These are phyloP conservation scores for Leucoagaricus sp. DNA, from an alignment of 1,284 basidiomycete genomes.

Conservation along the genomic window DNA sequence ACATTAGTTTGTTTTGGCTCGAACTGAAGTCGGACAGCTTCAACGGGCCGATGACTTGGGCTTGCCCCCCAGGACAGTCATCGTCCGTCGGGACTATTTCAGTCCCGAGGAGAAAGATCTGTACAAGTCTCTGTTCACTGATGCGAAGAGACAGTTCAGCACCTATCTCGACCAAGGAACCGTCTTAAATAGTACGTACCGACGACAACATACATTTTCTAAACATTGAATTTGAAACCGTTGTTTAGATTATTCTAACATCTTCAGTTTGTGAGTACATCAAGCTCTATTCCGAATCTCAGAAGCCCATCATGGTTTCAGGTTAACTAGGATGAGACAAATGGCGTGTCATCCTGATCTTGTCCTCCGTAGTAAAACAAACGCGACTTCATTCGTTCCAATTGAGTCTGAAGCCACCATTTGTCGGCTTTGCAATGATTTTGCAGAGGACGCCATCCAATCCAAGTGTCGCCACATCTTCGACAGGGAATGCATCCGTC, in stretches of 20 bases:
- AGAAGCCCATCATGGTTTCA: conserved; percentile 24
- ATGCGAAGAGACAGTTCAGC: conserved; percentile 89
- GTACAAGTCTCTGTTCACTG: conserved; percentile 90
- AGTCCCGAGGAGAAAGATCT: conserved; percentile 97
- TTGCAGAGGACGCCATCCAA: conserved; percentile 96
- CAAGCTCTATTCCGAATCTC: not conserved
- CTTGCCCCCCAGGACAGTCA: conserved; percentile 91
- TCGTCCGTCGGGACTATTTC: conserved; percentile 91
- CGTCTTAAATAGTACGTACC: conserved; percentile 80
- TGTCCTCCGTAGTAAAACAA: conserved; percentile 87
- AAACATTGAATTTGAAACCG: conserved; percentile 11
- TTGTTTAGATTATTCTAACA: conserved; percentile 87
- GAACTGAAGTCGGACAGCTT: conserved; percentile 46
- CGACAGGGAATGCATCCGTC: conserved; percentile 94
- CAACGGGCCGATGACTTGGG: conserved; percentile 98
- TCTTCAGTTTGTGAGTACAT: conserved; percentile 75
- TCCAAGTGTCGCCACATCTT: conserved; percentile 90
- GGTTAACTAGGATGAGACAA: conserved; percentile 88
- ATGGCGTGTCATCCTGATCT: conserved; percentile 97
- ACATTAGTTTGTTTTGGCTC: not conserved
- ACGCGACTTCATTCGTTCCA: conserved; percentile 59
- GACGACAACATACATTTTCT: not conserved
- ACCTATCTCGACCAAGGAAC: conserved; percentile 94
- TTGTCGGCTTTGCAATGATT: conserved; percentile 95
- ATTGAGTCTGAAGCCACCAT: conserved; percentile 75